Evolutionary conservation across 139 green algal genomes (phyloP).

Genomic region (Coelastrella sp.): DNA sequence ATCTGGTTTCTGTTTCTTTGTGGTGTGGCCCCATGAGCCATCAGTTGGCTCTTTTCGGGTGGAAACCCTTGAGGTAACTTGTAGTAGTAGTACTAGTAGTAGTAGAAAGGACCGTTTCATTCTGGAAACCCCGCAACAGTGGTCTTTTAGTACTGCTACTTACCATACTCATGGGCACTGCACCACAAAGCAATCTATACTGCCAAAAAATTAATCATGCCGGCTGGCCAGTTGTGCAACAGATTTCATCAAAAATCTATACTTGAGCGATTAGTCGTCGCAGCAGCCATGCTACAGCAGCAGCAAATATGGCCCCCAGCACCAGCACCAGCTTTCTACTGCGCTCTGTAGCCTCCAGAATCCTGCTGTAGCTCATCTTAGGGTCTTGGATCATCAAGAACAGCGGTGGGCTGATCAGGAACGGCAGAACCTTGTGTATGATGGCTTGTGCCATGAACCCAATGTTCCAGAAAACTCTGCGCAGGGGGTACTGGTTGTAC

Average conservation of each 20-base stretch:
- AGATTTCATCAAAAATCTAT: too few species aligned
- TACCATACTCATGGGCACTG: too few species aligned
- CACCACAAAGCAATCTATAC: too few species aligned
- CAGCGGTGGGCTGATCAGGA: slow-evolving; percentile 21
- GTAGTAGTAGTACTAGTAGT: too few species aligned
- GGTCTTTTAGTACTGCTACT: too few species aligned
- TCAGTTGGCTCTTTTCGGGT: too few species aligned
- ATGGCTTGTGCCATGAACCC: slow-evolving; percentile 17
- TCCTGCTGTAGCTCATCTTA: neutral
- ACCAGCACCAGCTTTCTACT: neutral
- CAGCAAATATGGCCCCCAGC: slow-evolving; percentile 13
- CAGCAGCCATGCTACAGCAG: slow-evolving; percentile 18
- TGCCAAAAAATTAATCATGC: too few species aligned
- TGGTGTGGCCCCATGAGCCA: too few species aligned
- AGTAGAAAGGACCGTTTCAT: too few species aligned
- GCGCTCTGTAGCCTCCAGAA: slow-evolving; percentile 13
- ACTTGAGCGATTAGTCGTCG: neutral
- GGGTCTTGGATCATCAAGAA: slow-evolving; percentile 40
- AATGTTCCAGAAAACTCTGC: slow-evolving; percentile 10
- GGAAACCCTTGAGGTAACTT: too few species aligned
- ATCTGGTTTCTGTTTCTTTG: too few species aligned
- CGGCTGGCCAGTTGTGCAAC: too few species aligned
- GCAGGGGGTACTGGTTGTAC: slow-evolving; percentile 44
- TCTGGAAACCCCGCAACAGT: neutral
- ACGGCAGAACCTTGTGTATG: slow-evolving; percentile 31